These are phyloP conservation scores for Cystofilobasidium capitatum DNA, from an alignment of 768 basidiomycete genomes.

Conservation along the genomic window DNA sequence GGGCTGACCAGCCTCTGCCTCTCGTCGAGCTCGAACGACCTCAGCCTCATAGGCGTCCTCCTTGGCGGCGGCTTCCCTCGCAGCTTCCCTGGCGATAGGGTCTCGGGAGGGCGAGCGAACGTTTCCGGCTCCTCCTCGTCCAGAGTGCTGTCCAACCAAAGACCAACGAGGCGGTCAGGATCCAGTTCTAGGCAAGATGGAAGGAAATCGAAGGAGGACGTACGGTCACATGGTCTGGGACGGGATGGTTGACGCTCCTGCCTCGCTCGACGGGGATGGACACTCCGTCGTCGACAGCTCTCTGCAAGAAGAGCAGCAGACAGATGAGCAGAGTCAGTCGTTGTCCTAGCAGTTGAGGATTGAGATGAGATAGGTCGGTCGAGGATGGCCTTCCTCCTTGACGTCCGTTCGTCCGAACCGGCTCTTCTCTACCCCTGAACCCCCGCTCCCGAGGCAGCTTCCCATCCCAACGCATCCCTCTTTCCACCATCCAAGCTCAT, in stretches of 20 bases:
- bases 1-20: slow-evolving; percentile 9
- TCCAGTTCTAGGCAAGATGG: too few species aligned
- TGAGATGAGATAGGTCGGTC: neutral
- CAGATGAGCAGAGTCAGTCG: neutral
- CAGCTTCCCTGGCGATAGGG: slow-evolving; percentile 4
- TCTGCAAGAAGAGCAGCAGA: neutral
- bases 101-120: slow-evolving; percentile 26
- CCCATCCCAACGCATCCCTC: too few species aligned
- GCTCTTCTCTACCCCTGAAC: neutral
- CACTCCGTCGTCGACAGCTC: neutral
- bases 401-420: neutral
- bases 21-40: slow-evolving; percentile 15
- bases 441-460: too few species aligned
- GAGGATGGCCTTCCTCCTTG: neutral
- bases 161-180: neutral
- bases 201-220: neutral
- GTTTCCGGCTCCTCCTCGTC: slow-evolving; percentile 20
- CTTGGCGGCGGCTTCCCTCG: slow-evolving; percentile 3
- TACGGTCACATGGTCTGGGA: neutral
- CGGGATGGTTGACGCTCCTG: neutral
- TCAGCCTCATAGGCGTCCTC: slow-evolving; percentile 26
- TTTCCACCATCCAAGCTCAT: too few species aligned
- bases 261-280: slow-evolving; percentile 17
- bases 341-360: neutral
- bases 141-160: slow-evolving; percentile 1